Base-by-base conservation (phyloP, 176 grass and related monocot genomes). In the Hordeum marinum region DNA sequence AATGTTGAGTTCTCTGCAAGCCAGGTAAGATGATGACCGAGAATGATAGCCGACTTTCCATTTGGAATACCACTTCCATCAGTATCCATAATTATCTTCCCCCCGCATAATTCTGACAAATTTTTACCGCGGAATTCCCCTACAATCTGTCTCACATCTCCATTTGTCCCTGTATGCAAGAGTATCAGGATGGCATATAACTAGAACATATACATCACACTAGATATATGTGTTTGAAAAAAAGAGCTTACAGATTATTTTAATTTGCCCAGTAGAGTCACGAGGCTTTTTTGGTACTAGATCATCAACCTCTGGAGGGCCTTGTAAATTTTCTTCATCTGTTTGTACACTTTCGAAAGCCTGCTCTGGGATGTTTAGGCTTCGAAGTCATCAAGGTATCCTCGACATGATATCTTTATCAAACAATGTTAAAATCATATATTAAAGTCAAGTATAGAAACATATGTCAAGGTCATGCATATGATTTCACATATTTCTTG, bases 1-100 rank as follows among this genome's bases (percentile, higher is more conserved):
- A 67, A 35, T 35, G 78, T 35, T n/a, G 78, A 80, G 42, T 63
- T 79, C 12, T 79, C n/a, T 79, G 58, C 37, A 20, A 79, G 37
- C 14, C 27, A 11, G 17, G 36, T 36, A 41, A 78, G 55, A 15
- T 78, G 29, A 29, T 29, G 29, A 29, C 29, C 29, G 29, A 29
- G 76, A 43, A 79, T 26, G 12, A 36, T 42, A 41, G 12, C 35
- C 13, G 76, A 62, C n/a, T 35, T 62, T 24, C 26, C 55, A 42
- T 78, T 78, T 9, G 58, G 23, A 43, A 79, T 13, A 32, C 61
- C 61, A 48, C 34, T 67, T 20, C 29, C 29, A 29, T 29, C 29
- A 29, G 29, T 29, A 1, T 29, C 29, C 29, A 65, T 39, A 43
- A 65, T 63, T 12, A 80, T 43, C 41, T 46, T 67, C 34, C 26